Percentiles rank a stretch among this genome's conserved stretches.
These are phyloP conservation scores for Colletotrichum siamense DNA, from an alignment of 2,329 filamentous ascomycete genomes.

Conservation along the genomic window DNA sequence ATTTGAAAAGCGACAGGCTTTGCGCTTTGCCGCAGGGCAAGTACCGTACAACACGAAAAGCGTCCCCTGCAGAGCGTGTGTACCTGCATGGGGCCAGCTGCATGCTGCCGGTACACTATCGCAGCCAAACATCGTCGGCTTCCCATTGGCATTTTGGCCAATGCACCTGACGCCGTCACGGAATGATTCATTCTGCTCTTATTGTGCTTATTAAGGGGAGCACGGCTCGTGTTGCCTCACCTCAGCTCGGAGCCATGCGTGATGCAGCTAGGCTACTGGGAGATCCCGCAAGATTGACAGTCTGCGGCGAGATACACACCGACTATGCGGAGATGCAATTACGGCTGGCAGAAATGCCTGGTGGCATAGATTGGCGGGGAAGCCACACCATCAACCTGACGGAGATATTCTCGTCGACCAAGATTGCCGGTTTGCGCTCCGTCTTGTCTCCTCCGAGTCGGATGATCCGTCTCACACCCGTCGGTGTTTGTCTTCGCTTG, in stretches of 20 bases:
- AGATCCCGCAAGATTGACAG: constrained; percentile 2
- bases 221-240: neutral
- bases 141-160: neutral
- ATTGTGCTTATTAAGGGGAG: neutral
- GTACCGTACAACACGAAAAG: neutral
- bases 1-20: neutral
- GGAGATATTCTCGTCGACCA: neutral
- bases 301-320: neutral
- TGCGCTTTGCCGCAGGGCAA: neutral
- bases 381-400: neutral
- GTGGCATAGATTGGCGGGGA: neutral
- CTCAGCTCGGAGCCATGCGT: neutral
- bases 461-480: constrained; percentile 2
- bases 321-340: neutral
- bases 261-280: neutral
- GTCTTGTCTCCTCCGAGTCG: neutral
- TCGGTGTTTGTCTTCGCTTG: neutral
- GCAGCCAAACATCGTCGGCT: neutral
- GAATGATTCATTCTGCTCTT: neutral
- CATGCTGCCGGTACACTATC: neutral
- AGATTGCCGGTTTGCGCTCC: neutral
- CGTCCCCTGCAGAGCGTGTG: neutral
- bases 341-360: neutral
- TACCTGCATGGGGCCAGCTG: constrained; percentile 14
- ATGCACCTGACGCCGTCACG: neutral